A percentile compares a stretch with the other conserved stretches of the same genome.
Evolutionary conservation across 768 basidiomycete species (phyloP).

Genomic region (Lentinula sp.): DNA sequence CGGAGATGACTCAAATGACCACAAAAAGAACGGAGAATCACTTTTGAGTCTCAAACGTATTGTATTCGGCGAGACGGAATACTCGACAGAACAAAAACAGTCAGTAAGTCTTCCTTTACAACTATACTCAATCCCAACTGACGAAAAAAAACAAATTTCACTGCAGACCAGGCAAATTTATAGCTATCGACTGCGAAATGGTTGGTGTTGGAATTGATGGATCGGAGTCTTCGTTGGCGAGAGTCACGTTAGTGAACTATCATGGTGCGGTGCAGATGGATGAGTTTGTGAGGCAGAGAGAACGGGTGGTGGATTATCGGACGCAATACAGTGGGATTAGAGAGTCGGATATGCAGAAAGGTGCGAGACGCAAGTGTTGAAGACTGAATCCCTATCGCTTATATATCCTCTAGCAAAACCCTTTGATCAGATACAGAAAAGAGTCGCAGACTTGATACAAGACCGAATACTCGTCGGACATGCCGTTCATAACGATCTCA

Average conservation of each 20-base stretch:
- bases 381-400: too few relatives aligned
- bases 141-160: background rate
- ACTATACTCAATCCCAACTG: background rate
- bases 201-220: conserved; percentile 90
- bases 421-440: conserved; percentile 75
- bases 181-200: conserved; percentile 97
- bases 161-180: conserved; percentile 61
- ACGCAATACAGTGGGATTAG: conserved; percentile 88
- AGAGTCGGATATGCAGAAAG: conserved; percentile 63
- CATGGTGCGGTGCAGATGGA: conserved; percentile 77
- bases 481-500: conserved; percentile 86
- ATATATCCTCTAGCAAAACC: conserved; percentile 47
- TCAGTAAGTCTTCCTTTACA: conserved; percentile 22
- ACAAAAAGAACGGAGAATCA: conserved; percentile 43
- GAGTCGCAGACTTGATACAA: conserved; percentile 69
- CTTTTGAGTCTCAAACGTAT: conserved; percentile 40
- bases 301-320: conserved; percentile 87
- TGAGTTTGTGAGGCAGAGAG: conserved; percentile 79
- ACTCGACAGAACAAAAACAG: conserved; percentile 28
- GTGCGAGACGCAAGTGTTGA: conserved; percentile 25
- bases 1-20: conserved; percentile 1
- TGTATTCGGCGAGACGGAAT: conserved; percentile 41
- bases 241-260: conserved; percentile 88
- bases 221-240: conserved; percentile 76
- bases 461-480: conserved; percentile 85